Base-by-base conservation (phyloP, 306 rosid species). In the Pachyrhizus erosus region DNA sequence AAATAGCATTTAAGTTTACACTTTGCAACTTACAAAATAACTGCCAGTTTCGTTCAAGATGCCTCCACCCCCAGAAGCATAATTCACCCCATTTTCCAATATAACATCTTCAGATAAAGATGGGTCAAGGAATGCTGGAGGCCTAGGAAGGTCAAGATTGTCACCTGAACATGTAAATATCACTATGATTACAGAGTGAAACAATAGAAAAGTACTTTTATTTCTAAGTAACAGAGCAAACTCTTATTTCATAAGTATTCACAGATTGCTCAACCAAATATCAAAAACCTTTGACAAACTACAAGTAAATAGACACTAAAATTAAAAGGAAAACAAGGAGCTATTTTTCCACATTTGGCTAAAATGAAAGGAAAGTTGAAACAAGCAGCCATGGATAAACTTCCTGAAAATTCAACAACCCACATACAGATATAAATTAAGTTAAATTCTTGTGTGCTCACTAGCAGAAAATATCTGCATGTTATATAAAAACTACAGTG, bases 21-120 rank as follows among this genome's bases (percentile, higher is more conserved):
- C 1, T 5, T 14, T 40, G 77, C 7, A 70, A 84, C 98, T 93
- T 89, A 95, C 98, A 86, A 95, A 95, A 64, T 69, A 85, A 64
- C 85, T 80, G 27, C 98, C 98, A 27, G 98, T 95, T 85, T 93
- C 89, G 84, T 95, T 95, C 89, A 95, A 86, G 73, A 95, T 89
- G 27, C 98, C 98, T 12, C 96, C 98, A 60, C 98, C 98, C 9
- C 98, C 98, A 66, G 98, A 95, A 62, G 98, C 98, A 86, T 82
- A 95, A 82, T 95, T 95, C 48, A 95, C 94, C 55, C 98, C 98
- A 13, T 88, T 91, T 80, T 91, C 89, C 55, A 95, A 81, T 9
- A 95, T 91, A 5, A 73, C 42, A 65, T 95, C 98, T 79, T 91
- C 98, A 13, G 33, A 88, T 65, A 93, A 37, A 20, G 98, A 88